Conservation (phyloP, 2,329 filamentous ascomycete species). For the Magnaporthiopsis incrustans region DNA sequence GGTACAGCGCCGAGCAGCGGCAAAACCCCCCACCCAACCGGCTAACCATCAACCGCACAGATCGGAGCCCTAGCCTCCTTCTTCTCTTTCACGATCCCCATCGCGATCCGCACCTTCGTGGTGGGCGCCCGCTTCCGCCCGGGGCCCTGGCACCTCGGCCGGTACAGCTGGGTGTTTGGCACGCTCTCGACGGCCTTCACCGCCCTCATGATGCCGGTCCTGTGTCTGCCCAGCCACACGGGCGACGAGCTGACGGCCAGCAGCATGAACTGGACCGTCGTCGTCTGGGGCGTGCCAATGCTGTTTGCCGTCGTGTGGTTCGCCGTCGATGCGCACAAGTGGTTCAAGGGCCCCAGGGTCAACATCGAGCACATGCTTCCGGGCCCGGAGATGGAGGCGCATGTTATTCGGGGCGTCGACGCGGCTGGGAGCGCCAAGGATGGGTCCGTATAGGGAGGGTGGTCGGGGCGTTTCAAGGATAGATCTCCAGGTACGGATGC, state of each 20-base stretch:
- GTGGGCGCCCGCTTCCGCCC: constrained; percentile 56
- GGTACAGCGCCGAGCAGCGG: no score
- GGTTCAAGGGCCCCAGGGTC: constrained; percentile 65
- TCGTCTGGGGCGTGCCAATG: constrained; percentile 60
- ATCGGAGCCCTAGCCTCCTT: constrained; percentile 53
- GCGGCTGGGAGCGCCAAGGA: not conserved
- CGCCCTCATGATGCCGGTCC: constrained; percentile 56
- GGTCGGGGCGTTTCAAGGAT: no score
- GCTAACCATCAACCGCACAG: not conserved
- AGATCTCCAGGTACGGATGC: no score
- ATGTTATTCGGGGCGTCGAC: constrained; percentile 8
- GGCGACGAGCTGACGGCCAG: constrained; percentile 45
- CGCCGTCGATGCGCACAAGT: constrained; percentile 53
- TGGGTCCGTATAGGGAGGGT: not conserved
- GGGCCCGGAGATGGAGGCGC: constrained; percentile 8
- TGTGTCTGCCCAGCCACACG: constrained; percentile 47
- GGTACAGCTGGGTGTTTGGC: constrained; percentile 49
- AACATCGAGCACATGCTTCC: constrained; percentile 41
- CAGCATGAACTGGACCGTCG: constrained; percentile 51
- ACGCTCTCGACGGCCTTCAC: constrained; percentile 50
- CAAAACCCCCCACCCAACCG: no score
- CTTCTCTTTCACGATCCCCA: constrained; percentile 48
- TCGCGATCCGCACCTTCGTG: constrained; percentile 50
- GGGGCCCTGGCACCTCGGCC: constrained; percentile 62
- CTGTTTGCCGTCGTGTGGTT: constrained; percentile 52